Conservation (phyloP, 257 asterid species). For the Plantago major region DNA sequence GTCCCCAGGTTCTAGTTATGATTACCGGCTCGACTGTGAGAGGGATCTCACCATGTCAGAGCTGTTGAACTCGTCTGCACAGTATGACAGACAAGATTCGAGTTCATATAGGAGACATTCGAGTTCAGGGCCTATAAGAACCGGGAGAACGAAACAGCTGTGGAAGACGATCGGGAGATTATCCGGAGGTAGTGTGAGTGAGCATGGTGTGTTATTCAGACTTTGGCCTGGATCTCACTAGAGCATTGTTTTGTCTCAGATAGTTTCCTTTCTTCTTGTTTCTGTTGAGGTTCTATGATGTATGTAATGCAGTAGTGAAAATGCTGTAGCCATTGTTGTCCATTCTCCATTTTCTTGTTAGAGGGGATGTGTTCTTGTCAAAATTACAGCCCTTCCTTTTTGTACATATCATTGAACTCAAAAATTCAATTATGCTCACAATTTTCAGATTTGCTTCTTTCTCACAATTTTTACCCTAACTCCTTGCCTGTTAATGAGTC, state of each 20-base stretch:
- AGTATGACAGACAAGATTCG: conserved; percentile 34
- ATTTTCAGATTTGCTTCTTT: background rate
- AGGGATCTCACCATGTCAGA: conserved; percentile 67
- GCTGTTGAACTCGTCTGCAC: conserved; percentile 44
- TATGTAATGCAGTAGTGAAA: conserved; percentile 3
- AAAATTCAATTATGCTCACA: background rate
- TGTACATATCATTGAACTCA: background rate
- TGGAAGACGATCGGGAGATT: conserved; percentile 66
- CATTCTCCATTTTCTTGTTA: background rate
- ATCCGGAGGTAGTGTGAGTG: conserved; percentile 68
- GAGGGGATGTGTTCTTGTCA: conserved; percentile 7
- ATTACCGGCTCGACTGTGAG: conserved; percentile 53
- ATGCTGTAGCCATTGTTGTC: conserved; percentile 3
- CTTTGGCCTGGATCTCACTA: conserved; percentile 66
- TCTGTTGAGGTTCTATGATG: background rate
- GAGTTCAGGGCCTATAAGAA: conserved; percentile 66
- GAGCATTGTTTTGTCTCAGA: background rate
- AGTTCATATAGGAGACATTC: conserved; percentile 65
- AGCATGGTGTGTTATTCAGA: conserved; percentile 46
- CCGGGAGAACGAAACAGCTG: conserved; percentile 36
- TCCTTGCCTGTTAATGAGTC: too few species aligned
- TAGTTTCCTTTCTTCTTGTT: background rate
- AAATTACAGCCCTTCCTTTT: conserved; percentile 4
- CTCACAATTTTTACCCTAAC: too few species aligned
- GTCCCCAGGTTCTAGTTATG: conserved; percentile 44